phyloP scores from a whole-genome alignment of 768 basidiomycete species.

The Mycena venus region DNA sequence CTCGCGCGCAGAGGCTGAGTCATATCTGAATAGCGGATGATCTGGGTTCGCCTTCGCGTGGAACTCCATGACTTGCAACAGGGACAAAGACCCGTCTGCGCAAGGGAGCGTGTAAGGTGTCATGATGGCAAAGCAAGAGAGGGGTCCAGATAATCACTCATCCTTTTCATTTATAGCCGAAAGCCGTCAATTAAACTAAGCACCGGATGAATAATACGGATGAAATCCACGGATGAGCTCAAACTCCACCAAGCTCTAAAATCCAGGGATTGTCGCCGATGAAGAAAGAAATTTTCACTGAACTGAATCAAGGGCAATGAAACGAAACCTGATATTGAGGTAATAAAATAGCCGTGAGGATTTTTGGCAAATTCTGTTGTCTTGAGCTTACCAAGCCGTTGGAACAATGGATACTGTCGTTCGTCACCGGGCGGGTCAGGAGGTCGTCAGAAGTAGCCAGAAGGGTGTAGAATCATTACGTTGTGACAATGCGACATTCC shows the following conservation, averaged over 20 bases:
- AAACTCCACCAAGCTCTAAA: too few relatives aligned
- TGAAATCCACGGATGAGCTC: too few relatives aligned
- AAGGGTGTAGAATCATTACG: neutral
- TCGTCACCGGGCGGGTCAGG: neutral
- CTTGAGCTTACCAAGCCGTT: neutral
- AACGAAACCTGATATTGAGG: neutral
- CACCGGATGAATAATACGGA: neutral
- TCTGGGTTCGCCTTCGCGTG: neutral
- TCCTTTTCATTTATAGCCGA: neutral
- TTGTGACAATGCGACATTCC: neutral
- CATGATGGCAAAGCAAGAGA: neutral
- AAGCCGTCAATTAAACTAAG: neutral
- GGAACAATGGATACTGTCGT: neutral
- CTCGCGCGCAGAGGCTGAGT: neutral
- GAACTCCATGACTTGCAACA: conserved; percentile 10
- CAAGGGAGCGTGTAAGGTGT: neutral
- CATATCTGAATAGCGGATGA: conserved; percentile 16
- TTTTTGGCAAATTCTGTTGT: neutral
- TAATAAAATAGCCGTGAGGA: neutral
- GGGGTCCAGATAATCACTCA: too few relatives aligned
- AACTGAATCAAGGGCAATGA: neutral
- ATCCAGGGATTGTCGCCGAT: neutral
- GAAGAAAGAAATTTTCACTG: neutral
- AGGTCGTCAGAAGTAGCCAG: neutral
- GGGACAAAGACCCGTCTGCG: neutral